Evolutionary conservation across 2,329 filamentous ascomycete genomes (phyloP), one percentile per base, ranked within the genome.

Genomic region (Nakataea oryzae): DNA sequence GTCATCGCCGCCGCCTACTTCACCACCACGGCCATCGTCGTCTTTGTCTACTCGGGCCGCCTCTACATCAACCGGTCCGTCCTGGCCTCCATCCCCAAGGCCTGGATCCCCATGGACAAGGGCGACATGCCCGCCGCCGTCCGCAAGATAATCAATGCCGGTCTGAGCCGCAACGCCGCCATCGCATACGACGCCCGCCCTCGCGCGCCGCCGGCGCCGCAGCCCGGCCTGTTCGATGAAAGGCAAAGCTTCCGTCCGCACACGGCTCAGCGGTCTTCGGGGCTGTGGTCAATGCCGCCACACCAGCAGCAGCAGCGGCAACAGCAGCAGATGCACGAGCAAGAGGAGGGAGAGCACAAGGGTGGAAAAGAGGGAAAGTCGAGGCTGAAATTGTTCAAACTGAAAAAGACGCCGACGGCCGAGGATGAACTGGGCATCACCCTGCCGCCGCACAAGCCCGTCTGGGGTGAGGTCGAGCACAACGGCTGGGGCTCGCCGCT

Each of bases 391-490:
- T 55, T 55, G 6, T 7, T 57, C 41, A 29, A n/a, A n/a, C 62
- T 64, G 41, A 66, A 67, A 29, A 63, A 63, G 29, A 60, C 58
- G 12, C 65, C 64, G 24, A 67, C 67, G 8, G 64, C 63, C n/a
- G 64, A 66, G 34, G 65, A 65, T 30, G 65, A 65, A n/a, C 64
- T 77, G 62, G 74, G 74, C 28, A 74, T 80, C 65, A 71, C 79
- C 56, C 83, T 88, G 29, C 75, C 79, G 7, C 73, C 74, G 11
- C 71, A 84, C 77, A 66, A 70, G n/a, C 74, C 79, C 2, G 77
- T 84, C 27, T 97, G 93, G 93, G 91, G 90, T 27, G 77, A 85
- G n/a, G 86, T 97, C 61, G 85, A 90, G 64, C 95, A 99, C 71
- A 80, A 86, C 21, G 95, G 93, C 60, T 97, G 95, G 93, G 88